Evolutionary conservation across 495 filamentous ascomycete species (phyloP).

Genomic region (Penicillium daleae): DNA sequence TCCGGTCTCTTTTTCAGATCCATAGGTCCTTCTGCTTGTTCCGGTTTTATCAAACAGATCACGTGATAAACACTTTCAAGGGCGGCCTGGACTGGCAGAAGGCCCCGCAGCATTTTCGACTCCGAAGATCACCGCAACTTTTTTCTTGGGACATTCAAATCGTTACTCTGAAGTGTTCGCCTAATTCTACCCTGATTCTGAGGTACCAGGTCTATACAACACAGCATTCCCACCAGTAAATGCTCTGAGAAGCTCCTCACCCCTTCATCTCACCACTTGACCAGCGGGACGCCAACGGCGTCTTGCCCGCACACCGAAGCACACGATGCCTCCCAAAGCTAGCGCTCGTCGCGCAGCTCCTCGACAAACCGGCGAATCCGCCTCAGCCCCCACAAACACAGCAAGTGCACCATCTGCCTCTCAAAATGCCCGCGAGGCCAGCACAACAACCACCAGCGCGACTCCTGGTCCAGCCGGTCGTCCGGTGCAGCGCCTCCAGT

Average conservation of each 20-base stretch:
- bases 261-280: slow-evolving; percentile 11
- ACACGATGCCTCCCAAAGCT: slow-evolving; percentile 51
- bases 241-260: slow-evolving; percentile 8
- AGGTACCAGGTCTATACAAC: too few relatives aligned
- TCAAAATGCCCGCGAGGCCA: slow-evolving; percentile 20
- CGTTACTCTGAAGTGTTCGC: not conserved
- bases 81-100: slow-evolving; percentile 16
- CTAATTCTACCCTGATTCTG: not conserved
- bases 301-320: slow-evolving; percentile 21
- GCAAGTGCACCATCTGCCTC: slow-evolving; percentile 16
- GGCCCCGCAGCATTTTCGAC: slow-evolving; percentile 36
- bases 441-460: slow-evolving; percentile 14
- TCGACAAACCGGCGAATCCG: slow-evolving; percentile 19
- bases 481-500: slow-evolving; percentile 50
- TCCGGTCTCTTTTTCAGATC: not conserved
- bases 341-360: slow-evolving; percentile 38
- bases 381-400: slow-evolving; percentile 21
- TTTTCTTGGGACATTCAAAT: slow-evolving; percentile 9
- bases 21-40: not conserved
- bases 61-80: slow-evolving; percentile 7
- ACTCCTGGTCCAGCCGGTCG: slow-evolving; percentile 28
- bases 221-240: not conserved
- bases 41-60: not conserved
- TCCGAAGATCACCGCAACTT: slow-evolving; percentile 29
- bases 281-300: slow-evolving; percentile 23